Base-by-base conservation (phyloP, 169 alveolate genomes). In the Cryptosporidium ubiquitum region DNA sequence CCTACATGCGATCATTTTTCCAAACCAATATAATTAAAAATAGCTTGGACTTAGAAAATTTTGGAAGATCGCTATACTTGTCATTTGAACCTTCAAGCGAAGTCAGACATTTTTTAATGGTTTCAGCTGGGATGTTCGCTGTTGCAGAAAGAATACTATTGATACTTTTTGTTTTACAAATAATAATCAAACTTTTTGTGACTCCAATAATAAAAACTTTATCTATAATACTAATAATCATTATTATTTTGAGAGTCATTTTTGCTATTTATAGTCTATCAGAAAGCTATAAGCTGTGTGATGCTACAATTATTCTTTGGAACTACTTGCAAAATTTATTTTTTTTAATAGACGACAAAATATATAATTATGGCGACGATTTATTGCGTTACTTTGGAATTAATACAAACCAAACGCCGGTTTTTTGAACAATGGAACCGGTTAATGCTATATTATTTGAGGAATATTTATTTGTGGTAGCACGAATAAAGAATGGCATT, bases 41-140 rank as follows among this genome's bases (percentile, higher is more conserved):
- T 35, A 79, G 29, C 12, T 39, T 79, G 5, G 89, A 79, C 44
- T 42, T 79, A 33, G 89, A 79, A 18, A 42, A 61, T 42, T 58
- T 79, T 39, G 89, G 89, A 37, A 58, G 68, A 40, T 58, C 89
- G 16, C 26, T 79, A n/a, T 79, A 79, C 31, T 14, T 79, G 31
- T 33, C 89, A 1, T 79, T 79, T 26, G 73, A 35, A 20, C 16
- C 71, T 2, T 58, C 89, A 16, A 74, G 42, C 10, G 89, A 61
- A 44, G 14, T 61, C 29, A 79, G 89, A 42, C 10, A 51, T 61
- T 79, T 79, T 61, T 23, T 79, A 29, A 61, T 79, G 75, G 20
- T 44, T 40, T 79, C 75, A 16, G 89, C 89, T 44, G 75, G 89
- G 23, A 79, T 79, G 89, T 61, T 79, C 26, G 89, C 89, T n/a